Conservation (phyloP, 129 eudicot genomes). For the Arctium lappa region DNA sequence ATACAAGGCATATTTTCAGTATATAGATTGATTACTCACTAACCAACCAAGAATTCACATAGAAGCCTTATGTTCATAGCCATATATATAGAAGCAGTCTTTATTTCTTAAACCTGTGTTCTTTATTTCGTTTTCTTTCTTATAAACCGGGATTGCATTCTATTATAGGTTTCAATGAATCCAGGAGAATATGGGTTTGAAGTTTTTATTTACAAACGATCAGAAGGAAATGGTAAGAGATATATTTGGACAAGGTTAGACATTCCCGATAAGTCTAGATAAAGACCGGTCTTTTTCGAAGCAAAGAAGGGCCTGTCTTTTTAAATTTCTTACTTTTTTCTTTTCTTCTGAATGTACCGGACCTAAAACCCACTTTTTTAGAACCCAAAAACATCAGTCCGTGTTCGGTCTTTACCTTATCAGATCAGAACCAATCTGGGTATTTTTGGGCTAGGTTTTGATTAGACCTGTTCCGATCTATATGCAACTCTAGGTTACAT, state of each 20-base stretch:
- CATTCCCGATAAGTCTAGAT: not conserved
- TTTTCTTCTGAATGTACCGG: not conserved
- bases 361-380: not conserved
- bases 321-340: too few relatives aligned
- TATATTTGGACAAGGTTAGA: not conserved
- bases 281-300: not conserved
- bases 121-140: not conserved
- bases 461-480: not conserved
- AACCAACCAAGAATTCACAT: conserved; percentile 3
- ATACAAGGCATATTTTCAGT: not conserved
- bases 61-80: conserved; percentile 20
- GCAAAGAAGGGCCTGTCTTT: not conserved
- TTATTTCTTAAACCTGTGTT: not conserved
- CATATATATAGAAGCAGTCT: conserved; percentile 1
- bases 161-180: not conserved
- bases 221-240: not conserved
- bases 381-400: not conserved
- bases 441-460: too few relatives aligned
- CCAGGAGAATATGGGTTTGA: not conserved
- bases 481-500: not conserved
- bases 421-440: not conserved
- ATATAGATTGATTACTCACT: not conserved
- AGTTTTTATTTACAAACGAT: not conserved
- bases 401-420: not conserved
- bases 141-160: not conserved